Base-by-base conservation (phyloP, 1,284 basidiomycete genomes). In the Cutaneotrichosporon spelunceum region DNA sequence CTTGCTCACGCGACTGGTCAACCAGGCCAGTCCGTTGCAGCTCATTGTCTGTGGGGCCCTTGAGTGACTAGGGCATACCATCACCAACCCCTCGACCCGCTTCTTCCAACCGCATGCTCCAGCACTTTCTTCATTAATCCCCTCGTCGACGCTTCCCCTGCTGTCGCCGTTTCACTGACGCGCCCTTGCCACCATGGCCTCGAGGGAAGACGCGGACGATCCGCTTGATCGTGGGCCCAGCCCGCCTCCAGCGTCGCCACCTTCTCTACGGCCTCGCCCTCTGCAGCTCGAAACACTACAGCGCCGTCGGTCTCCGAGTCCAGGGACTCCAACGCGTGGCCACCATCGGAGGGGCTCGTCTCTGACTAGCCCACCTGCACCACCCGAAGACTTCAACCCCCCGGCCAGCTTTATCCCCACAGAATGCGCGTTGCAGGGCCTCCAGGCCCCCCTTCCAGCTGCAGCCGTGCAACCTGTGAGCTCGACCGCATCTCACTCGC, bases 351-450 rank as follows among this genome's bases (percentile, higher is more conserved):
- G 48, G 21, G 24, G 33, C 2, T 52, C 55, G 23, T 57, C 55
- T 10, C 29, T 42, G n/a, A 59, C n/a, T 19, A 59, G 57, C 11
- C 71, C 72, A 4, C 73, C 75, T 0, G 52, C 61, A 4, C 75
- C 72, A 5, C 73, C 74, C 6, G 67, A 68, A 23, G 62, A 70
- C 57, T 76, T 74, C 64, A 77, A 77, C 56, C 74, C 74, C 1
- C 70, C 68, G 2, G 68, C 70, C 13, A 72, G 73, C 34, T 67
- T 66, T 30, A 66, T 69, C 2, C 48, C 53, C 11, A 60, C 63
- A 21, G 59, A 30, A 3, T 13, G 56, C 10, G 69, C 66, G 2
- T 30, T 64, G 27, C 59, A 67, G 10, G 67, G 66, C 39, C 64
- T 71, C 50, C 27, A 57, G 14, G 59, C 65, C 3, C 62, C 62